phyloP scores from a whole-genome alignment of 2,329 filamentous ascomycete species.

The Sporothrix dimorphospora region DNA sequence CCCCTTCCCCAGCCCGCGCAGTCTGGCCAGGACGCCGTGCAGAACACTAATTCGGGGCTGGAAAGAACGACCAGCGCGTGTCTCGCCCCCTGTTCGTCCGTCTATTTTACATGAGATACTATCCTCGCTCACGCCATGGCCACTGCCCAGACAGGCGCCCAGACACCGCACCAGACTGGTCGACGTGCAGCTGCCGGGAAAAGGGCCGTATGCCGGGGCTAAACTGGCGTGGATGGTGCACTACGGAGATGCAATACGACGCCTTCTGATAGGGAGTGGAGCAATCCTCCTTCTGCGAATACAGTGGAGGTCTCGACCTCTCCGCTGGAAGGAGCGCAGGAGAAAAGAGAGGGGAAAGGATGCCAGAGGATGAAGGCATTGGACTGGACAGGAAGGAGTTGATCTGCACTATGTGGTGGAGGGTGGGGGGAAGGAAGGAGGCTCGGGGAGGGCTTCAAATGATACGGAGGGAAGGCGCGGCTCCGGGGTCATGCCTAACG shows the following conservation, averaged over 20 bases:
- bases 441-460: background rate
- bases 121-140: background rate
- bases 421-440: background rate
- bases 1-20: background rate
- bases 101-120: background rate
- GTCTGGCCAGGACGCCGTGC: background rate
- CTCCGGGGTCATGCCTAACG: background rate
- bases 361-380: background rate
- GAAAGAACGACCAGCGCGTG: background rate
- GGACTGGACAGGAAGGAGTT: background rate
- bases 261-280: background rate
- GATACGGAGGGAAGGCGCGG: conserved; percentile 7
- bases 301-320: background rate
- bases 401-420: background rate
- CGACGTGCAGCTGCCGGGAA: conserved; percentile 23
- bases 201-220: conserved; percentile 24
- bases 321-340: background rate
- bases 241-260: background rate
- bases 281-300: background rate
- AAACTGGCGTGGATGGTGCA: conserved; percentile 9
- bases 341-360: background rate
- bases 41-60: background rate
- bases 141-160: background rate
- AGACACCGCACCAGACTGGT: conserved; percentile 22
- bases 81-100: background rate